These are phyloP conservation scores for Vaccinium myrtillus DNA, from an alignment of 148 eudicot genomes.

Conservation along the genomic window DNA sequence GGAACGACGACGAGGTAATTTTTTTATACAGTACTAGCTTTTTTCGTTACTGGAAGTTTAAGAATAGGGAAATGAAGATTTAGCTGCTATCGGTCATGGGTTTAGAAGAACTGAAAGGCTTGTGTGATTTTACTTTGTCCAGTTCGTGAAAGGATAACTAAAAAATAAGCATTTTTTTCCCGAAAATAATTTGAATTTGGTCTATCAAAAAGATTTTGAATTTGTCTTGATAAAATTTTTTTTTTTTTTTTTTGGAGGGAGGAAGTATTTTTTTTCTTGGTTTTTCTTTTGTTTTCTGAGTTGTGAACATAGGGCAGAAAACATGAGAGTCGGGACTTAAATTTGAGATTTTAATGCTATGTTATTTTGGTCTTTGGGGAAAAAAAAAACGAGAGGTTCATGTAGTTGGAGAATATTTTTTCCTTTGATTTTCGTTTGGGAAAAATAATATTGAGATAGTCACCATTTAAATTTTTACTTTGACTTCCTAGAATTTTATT, in stretches of 20 bases:
- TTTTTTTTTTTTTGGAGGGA: neutral
- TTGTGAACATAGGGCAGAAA: neutral
- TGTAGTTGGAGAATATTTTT: neutral
- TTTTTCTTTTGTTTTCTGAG: neutral
- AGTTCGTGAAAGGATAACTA: neutral
- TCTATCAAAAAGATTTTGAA: neutral
- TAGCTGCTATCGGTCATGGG: neutral
- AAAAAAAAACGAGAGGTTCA: neutral
- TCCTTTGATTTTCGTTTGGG: neutral
- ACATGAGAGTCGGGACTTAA: neutral
- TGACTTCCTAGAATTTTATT: neutral
- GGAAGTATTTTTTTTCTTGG: neutral
- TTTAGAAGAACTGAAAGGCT: neutral
- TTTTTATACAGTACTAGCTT: neutral
- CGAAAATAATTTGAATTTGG: neutral
- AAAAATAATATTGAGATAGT: no score
- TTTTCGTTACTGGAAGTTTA: neutral
- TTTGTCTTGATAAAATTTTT: neutral
- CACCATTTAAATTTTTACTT: no score
- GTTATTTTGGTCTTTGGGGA: neutral
- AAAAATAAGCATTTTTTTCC: neutral
- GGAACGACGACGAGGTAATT: constrained; percentile 79
- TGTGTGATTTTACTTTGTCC: neutral
- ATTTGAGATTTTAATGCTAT: neutral
- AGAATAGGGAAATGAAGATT: neutral